Evolutionary conservation across 306 rosid genomes (phyloP), one percentile per base, ranked within the genome.

Genomic region (Prunus kanzakura): DNA sequence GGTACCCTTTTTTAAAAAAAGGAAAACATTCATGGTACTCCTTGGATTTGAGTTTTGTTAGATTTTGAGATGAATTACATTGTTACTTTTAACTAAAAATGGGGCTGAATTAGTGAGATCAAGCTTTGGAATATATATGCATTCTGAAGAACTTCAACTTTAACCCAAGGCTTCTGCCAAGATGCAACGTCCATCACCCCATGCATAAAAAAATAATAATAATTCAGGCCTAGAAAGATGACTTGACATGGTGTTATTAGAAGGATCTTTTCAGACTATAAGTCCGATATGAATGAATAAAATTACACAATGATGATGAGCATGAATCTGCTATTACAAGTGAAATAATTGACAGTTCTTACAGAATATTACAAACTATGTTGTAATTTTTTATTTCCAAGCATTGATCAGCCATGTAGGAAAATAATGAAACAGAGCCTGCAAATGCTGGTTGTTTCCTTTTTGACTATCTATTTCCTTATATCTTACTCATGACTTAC

Each of bases 301-400:
- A 49, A 49, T 1, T 14, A 49, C 54, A 49, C 54, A 3, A 11
- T 7, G 49, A 15, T 16, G 25, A 52, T 15, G 32, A 13, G 25
- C 25, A 69, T 13, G 79, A 81, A 49, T 30, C 64, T 32, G 19
- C 64, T 70, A 70, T 45, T 79, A 71, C 72, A 47, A 43, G 12
- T 32, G n/a, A 45, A 76, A 84, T 58, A 75, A 79, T 54, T 45
- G 75, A 78, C 67, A 52, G 38, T 78, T 82, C 51, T 35, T 71
- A 83, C 91, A 87, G 57, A 25, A 52, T 79, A 84, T 80, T 85
- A 84, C 78, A 49, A 78, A 80, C 35, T 64, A 29, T 19, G 45
- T n/a, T 23, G 11, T 20, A 12, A 20, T 27, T 35, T 75, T 80
- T 71, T 71, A 72, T 20, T 65, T 60, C 19, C 71, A 81, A 72